These are phyloP conservation scores for Cutaneotrichosporon mucoides DNA, from an alignment of 1,284 basidiomycete species.

Conservation along the genomic window DNA sequence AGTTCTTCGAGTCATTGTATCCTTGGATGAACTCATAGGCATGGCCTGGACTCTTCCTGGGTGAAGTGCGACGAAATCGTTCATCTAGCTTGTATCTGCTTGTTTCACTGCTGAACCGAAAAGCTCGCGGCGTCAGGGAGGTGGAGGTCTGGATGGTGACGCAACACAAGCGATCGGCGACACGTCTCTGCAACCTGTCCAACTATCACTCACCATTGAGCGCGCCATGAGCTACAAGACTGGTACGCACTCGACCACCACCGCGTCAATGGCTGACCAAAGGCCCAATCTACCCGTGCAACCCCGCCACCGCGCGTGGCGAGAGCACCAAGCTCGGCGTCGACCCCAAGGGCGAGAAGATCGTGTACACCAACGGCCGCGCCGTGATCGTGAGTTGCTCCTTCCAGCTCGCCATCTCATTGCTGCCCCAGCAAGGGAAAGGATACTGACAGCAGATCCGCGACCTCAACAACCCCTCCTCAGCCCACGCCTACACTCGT, in stretches of 20 bases:
- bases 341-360: constrained; percentile 69
- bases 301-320: constrained; percentile 61
- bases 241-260: not conserved
- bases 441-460: constrained; percentile 54
- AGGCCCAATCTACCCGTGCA: constrained; percentile 62
- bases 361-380: constrained; percentile 82
- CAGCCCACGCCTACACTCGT: constrained; percentile 47
- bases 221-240: not conserved
- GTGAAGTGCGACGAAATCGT: too few species aligned
- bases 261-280: not conserved
- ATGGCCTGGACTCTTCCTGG: too few species aligned
- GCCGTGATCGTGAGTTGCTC: constrained; percentile 68
- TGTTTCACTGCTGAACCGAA: too few species aligned
- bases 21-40: too few species aligned
- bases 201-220: not conserved
- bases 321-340: constrained; percentile 69
- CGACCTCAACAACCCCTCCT: constrained; percentile 53
- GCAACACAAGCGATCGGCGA: not conserved
- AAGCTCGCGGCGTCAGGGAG: too few species aligned
- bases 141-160: not conserved
- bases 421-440: too few species aligned
- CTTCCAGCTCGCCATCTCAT: not conserved
- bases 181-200: not conserved
- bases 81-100: too few species aligned
- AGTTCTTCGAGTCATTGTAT: too few species aligned